Conservation (phyloP, 2,329 filamentous ascomycete species). For the Botrytis elliptica region DNA sequence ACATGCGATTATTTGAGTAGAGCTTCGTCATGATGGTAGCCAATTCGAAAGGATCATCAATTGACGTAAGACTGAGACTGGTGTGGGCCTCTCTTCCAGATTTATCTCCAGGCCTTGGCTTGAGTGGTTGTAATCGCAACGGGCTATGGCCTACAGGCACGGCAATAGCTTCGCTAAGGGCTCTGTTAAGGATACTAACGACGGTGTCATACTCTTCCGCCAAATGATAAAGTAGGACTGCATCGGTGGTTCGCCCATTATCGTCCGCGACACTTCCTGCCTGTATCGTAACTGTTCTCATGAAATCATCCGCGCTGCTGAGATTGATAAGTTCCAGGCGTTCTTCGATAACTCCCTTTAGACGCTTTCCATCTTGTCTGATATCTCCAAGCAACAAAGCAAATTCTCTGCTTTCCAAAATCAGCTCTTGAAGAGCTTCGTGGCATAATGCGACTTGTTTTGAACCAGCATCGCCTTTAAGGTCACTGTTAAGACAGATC, state of each 20-base stretch:
- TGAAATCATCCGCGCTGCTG: conserved; percentile 75
- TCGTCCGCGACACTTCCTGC: conserved; percentile 92
- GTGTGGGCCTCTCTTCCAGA: conserved; percentile 33
- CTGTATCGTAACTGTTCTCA: conserved; percentile 88
- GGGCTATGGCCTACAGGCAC: conserved; percentile 81
- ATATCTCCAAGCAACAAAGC: conserved; percentile 92
- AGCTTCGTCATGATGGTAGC: conserved; percentile 61
- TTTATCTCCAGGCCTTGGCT: conserved; percentile 35
- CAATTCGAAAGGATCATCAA: conserved; percentile 64
- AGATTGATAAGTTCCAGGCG: conserved; percentile 79
- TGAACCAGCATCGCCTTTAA: conserved; percentile 69
- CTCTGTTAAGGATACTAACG: conserved; percentile 83
- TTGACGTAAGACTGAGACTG: conserved; percentile 61
- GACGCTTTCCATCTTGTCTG: conserved; percentile 75
- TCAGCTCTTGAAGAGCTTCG: conserved; percentile 87
- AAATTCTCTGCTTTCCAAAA: conserved; percentile 96
- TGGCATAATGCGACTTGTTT: conserved; percentile 83
- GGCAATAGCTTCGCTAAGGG: conserved; percentile 84
- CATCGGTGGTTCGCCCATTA: conserved; percentile 88
- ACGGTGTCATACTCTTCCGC: conserved; percentile 95
- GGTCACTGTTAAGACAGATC: conserved; percentile 87
- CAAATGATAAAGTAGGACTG: conserved; percentile 90
- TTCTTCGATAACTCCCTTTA: conserved; percentile 83
- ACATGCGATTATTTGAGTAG: conserved; percentile 60
- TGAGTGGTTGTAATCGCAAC: conserved; percentile 62